phyloP scores from a whole-genome alignment of 768 basidiomycete species.

The Pleurotus cornucopiae region DNA sequence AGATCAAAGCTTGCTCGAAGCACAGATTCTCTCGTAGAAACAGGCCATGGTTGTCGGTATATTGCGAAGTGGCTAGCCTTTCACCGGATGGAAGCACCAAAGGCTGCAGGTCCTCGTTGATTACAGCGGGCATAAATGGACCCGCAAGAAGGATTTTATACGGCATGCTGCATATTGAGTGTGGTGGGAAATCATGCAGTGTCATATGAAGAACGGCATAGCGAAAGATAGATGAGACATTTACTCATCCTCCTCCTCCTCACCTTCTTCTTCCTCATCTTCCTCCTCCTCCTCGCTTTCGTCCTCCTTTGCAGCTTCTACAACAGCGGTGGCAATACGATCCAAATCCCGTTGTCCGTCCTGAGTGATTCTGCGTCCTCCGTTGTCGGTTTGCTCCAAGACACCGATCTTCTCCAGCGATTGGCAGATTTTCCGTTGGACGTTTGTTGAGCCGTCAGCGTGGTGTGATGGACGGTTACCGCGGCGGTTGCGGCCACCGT shows the following conservation, averaged over 20 bases:
- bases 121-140: background rate
- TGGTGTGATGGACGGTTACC: slow-evolving; percentile 98
- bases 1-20: too few species aligned
- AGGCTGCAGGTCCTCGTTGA: too few species aligned
- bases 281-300: slow-evolving; percentile 76
- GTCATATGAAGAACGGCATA: slow-evolving; percentile 1
- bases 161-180: slow-evolving; percentile 7
- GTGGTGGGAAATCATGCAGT: slow-evolving; percentile 3
- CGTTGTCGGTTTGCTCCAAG: slow-evolving; percentile 88
- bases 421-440: slow-evolving; percentile 95
- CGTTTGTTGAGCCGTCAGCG: slow-evolving; percentile 76
- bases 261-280: slow-evolving; percentile 60
- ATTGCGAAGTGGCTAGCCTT: too few species aligned
- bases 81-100: too few species aligned
- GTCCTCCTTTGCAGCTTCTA: slow-evolving; percentile 71
- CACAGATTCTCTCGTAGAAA: too few species aligned
- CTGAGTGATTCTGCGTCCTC: slow-evolving; percentile 93
- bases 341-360: slow-evolving; percentile 96
- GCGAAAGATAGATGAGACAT: background rate
- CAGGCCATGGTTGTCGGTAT: too few species aligned
- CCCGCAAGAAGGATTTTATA: background rate
- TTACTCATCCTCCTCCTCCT: slow-evolving; percentile 39
- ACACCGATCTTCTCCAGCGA: slow-evolving; percentile 98
- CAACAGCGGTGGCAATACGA: slow-evolving; percentile 87
- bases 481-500: slow-evolving; percentile 93